A percentile compares a stretch with the other conserved stretches of the same genome.
Evolutionary conservation across 176 grass and related monocot species (phyloP).

Genomic region (Juncus effusus): DNA sequence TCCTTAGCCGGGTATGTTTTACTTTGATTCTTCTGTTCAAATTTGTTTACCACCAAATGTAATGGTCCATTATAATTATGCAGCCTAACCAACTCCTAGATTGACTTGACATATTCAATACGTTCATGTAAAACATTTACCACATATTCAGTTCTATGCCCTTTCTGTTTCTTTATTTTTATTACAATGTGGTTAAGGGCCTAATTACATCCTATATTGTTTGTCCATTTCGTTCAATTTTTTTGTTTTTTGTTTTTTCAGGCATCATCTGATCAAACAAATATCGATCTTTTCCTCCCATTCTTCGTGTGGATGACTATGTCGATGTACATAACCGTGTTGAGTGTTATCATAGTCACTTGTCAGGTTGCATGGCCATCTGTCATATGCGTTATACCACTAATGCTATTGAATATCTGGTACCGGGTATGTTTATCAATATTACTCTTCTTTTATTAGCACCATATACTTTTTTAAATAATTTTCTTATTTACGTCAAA

Average conservation of each 20-base stretch:
- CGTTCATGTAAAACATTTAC: too few species aligned
- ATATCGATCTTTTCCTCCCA: conserved; percentile 84
- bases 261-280: conserved; percentile 92
- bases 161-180: too few species aligned
- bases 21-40: neutral
- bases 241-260: conserved; percentile 21
- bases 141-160: too few species aligned
- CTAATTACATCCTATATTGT: too few species aligned
- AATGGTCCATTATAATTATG: conserved; percentile 1
- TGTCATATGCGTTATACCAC: conserved; percentile 57
- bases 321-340: conserved; percentile 79
- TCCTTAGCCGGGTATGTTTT: conserved; percentile 83
- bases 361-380: conserved; percentile 94
- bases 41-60: too few species aligned
- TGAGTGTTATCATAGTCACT: conserved; percentile 56
- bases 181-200: too few species aligned
- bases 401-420: conserved; percentile 77
- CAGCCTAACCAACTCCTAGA: too few species aligned
- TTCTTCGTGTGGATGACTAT: conserved; percentile 73
- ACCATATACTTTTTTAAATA: too few species aligned
- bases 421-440: conserved; percentile 60
- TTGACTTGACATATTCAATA: too few species aligned
- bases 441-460: neutral
- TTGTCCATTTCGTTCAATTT: neutral
- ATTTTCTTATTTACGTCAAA: too few species aligned